These are phyloP conservation scores for Coccomyxa sp. DNA, from an alignment of 139 green algal genomes.

Conservation along the genomic window DNA sequence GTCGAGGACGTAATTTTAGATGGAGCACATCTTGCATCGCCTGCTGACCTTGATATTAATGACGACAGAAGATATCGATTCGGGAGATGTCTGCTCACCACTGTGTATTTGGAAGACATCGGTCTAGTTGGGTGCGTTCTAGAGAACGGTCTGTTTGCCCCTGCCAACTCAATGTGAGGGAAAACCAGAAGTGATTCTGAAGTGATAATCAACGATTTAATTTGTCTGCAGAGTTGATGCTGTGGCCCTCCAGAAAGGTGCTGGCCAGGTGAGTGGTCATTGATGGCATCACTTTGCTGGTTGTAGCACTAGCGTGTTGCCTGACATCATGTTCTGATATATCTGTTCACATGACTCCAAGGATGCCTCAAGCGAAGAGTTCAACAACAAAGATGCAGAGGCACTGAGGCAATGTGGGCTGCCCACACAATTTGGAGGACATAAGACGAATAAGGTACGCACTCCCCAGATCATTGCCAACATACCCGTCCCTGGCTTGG, in stretches of 20 bases:
- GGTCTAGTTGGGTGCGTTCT: constrained; percentile 30
- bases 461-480: neutral
- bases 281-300: neutral
- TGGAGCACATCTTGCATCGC: neutral
- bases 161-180: neutral
- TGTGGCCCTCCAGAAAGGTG: too few species aligned
- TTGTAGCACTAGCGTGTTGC: neutral
- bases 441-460: neutral
- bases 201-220: neutral
- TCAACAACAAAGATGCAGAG: too few species aligned
- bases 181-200: neutral
- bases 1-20: neutral
- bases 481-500: too few species aligned
- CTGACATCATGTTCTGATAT: too few species aligned
- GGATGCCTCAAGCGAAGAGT: too few species aligned
- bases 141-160: neutral
- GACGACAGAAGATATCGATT: neutral
- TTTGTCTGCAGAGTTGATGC: too few species aligned
- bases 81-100: constrained; percentile 4
- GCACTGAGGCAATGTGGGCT: neutral
- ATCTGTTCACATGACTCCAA: too few species aligned
- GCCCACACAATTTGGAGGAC: neutral
- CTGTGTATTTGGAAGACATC: constrained; percentile 18
- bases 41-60: neutral
- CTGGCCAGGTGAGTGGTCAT: too few species aligned